A percentile compares a stretch with the other conserved stretches of the same genome.
phyloP scores from a whole-genome alignment of 192 early-diverging fungal species.

The Backusella westeae region DNA sequence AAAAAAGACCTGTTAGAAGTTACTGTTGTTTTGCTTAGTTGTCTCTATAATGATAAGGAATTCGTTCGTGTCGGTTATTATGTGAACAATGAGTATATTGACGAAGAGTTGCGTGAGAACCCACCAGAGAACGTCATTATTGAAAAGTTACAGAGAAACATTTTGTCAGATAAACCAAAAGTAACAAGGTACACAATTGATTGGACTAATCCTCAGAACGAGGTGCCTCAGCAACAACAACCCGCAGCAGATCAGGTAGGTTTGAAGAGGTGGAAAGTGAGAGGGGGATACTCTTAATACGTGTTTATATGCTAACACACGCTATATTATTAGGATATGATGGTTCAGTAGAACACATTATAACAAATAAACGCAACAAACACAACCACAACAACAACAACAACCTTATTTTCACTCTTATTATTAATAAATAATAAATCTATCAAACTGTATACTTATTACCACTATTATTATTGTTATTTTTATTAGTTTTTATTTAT shows the following conservation, averaged over 20 bases:
- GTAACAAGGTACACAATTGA: slow-evolving; percentile 66
- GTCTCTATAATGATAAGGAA: slow-evolving; percentile 85
- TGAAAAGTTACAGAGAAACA: slow-evolving; percentile 79
- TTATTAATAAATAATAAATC: not conserved
- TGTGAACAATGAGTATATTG: slow-evolving; percentile 93
- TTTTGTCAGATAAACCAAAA: slow-evolving; percentile 91
- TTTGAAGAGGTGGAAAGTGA: not conserved
- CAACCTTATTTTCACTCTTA: not conserved
- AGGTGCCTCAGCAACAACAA: slow-evolving; percentile 6
- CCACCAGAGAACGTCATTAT: slow-evolving; percentile 72
- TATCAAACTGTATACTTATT: not conserved
- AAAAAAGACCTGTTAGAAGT: slow-evolving; percentile 82
- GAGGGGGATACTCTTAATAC: not conserved
- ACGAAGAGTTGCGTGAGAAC: slow-evolving; percentile 74
- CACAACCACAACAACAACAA: not conserved
- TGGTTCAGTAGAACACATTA: slow-evolving; percentile 11
- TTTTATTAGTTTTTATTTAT: not conserved
- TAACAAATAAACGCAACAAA: not conserved
- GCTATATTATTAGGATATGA: slow-evolving; percentile 18
- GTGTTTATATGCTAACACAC: not conserved
- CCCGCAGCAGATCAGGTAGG: slow-evolving; percentile 13
- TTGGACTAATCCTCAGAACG: slow-evolving; percentile 23
- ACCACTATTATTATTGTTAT: not conserved
- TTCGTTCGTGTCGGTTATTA: slow-evolving; percentile 98
- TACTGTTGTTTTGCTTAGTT: slow-evolving; percentile 88